These are phyloP conservation scores for Parietichytrium sp. DNA, from an alignment of 108 stramenopile species.

Conservation along the genomic window DNA sequence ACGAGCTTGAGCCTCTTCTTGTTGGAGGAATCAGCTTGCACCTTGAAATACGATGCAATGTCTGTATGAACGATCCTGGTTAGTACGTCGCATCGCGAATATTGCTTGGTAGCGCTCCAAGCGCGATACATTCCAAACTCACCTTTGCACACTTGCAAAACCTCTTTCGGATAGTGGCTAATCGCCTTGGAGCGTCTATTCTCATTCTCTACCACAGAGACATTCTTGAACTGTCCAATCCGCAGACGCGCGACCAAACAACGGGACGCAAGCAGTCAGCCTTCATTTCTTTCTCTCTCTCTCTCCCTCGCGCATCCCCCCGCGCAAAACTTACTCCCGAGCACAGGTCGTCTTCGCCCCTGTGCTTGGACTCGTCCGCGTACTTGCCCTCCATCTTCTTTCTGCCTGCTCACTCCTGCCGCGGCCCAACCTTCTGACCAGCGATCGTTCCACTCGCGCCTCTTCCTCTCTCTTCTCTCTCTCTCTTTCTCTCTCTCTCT, in stretches of 20 bases:
- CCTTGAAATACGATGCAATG: neutral
- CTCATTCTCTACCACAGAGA: neutral
- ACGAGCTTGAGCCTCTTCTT: neutral
- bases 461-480: too few species aligned
- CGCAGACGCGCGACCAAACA: too few species aligned
- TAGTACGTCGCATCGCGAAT: too few species aligned
- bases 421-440: too few species aligned
- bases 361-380: neutral
- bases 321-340: neutral
- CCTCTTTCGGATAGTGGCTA: conserved; percentile 4
- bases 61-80: too few species aligned
- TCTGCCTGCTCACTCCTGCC: neutral
- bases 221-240: too few species aligned
- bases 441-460: too few species aligned
- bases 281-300: too few species aligned
- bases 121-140: too few species aligned
- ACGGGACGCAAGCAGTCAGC: too few species aligned
- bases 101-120: too few species aligned
- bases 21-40: neutral
- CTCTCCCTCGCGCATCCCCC: neutral
- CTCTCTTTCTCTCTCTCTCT: too few species aligned
- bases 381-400: neutral
- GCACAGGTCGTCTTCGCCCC: neutral
- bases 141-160: neutral
- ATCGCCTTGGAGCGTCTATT: neutral